Base-by-base conservation (phyloP, 139 green algal species). In the Bryopsis sp. region DNA sequence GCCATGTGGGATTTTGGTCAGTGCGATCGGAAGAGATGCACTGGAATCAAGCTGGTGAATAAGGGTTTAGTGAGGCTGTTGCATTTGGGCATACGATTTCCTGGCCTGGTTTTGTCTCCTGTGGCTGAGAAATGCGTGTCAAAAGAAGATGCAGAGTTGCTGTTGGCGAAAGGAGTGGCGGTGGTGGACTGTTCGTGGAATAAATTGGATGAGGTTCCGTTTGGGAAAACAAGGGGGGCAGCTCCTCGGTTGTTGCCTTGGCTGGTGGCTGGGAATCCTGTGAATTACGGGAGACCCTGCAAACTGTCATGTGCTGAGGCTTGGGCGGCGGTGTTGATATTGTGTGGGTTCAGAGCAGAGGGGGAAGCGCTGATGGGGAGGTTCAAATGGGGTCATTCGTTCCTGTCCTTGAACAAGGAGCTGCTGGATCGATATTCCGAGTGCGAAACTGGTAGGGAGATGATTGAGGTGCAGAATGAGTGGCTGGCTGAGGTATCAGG, bases 131-230 rank as follows among this genome's bases (percentile, higher is more conserved):
- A 48, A 32, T 86, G 74, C 63, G 85, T 97, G 2, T 96, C 88
- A 0, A 29, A 47, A 1, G 78, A 91, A 46, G 94, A 99, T 76
- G 79, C 71, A 24, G 73, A 80, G n/a, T 76, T 97, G 1, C 80
- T 99, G 1, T 54, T 39, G 0, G 47, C 39, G 22, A 86, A 90
- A 66, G 94, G 94, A 1, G 75, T 98, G n/a, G 90, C 89, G 2
- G 94, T 99, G 22, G 92, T 99, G 72, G 94, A 99, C 82, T 99
- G 94, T 79, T 97, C 89, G 1, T 99, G 94, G 91, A 95, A 95
- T 57, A 71, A 80, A n/a, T 82, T 98, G 57, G 91, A 96, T 19
- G 89, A 97, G 19, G 93, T 97, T 24, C 94, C 93, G 2, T 98
- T 97, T 54, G 79, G 75, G 87, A 43, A 50, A 68, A 75, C 58